Conservation (phyloP, 495 filamentous ascomycete species). For the Saxophila tyrrhenica region DNA sequence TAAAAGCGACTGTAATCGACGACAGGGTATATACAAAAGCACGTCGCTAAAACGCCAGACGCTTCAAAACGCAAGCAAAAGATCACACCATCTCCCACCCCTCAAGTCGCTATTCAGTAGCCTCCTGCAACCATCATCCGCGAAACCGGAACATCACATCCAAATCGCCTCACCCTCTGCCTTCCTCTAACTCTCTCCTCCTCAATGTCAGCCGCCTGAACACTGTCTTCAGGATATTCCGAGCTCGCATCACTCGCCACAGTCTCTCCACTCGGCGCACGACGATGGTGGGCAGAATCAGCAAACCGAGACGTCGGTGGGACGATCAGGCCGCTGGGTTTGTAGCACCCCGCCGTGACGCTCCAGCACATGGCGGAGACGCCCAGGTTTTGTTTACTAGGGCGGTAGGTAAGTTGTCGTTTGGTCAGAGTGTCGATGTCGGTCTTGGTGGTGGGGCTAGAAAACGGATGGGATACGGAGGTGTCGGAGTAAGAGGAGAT, state of each 20-base stretch:
- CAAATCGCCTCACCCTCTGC: not conserved
- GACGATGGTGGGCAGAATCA: not conserved
- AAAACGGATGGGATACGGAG: not conserved
- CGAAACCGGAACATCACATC: not conserved
- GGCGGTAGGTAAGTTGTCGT: not conserved
- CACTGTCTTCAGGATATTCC: not conserved
- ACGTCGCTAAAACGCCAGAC: too few species aligned
- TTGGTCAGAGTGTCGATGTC: not conserved
- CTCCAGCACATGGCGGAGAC: not conserved
- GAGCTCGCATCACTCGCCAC: conserved; percentile 4
- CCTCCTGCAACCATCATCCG: not conserved
- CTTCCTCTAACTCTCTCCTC: not conserved
- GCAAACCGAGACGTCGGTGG: not conserved
- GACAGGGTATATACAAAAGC: too few species aligned
- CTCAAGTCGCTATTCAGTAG: too few species aligned
- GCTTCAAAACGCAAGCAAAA: too few species aligned
- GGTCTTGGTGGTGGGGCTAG: conserved; percentile 1
- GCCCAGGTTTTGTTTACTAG: not conserved
- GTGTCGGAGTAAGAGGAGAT: not conserved
- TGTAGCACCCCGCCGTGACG: conserved; percentile 8
- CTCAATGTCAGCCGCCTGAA: conserved; percentile 14
- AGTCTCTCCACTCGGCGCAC: not conserved
- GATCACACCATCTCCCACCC: too few species aligned
- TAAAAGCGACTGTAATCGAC: too few species aligned
- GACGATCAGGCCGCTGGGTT: not conserved